These are phyloP conservation scores for Oxalis stricta DNA, from an alignment of 441 rosid species.

Conservation along the genomic window DNA sequence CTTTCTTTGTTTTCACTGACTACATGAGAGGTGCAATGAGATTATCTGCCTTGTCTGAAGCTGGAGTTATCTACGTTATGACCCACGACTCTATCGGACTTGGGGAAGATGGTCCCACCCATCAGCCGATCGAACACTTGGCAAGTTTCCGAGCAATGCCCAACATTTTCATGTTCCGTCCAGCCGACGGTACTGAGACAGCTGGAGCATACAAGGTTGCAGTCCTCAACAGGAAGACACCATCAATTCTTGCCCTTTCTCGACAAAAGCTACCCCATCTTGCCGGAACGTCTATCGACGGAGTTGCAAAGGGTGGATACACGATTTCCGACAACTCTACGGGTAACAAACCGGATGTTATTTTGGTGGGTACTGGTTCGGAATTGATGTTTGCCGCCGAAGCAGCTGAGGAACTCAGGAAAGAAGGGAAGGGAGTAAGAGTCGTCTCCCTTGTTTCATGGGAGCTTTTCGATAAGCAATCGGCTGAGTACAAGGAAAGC, in stretches of 20 bases:
- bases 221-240: slow-evolving; percentile 52
- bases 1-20: slow-evolving; percentile 92
- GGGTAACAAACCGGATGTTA: slow-evolving; percentile 66
- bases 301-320: slow-evolving; percentile 77
- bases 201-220: slow-evolving; percentile 82
- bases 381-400: slow-evolving; percentile 67
- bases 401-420: slow-evolving; percentile 64
- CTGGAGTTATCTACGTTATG: slow-evolving; percentile 81
- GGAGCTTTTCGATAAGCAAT: slow-evolving; percentile 73
- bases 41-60: slow-evolving; percentile 58
- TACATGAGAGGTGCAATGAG: slow-evolving; percentile 92
- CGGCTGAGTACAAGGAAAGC: slow-evolving; percentile 70
- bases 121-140: slow-evolving; percentile 84
- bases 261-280: slow-evolving; percentile 77
- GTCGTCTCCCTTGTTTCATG: slow-evolving; percentile 76
- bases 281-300: slow-evolving; percentile 70
- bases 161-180: slow-evolving; percentile 74
- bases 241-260: slow-evolving; percentile 70
- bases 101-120: slow-evolving; percentile 95
- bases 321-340: slow-evolving; percentile 62
- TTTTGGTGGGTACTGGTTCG: slow-evolving; percentile 78
- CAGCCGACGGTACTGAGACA: slow-evolving; percentile 86
- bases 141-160: slow-evolving; percentile 98
- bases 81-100: slow-evolving; percentile 94
- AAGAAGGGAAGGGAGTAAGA: slow-evolving; percentile 69